A percentile compares a stretch with the other conserved stretches of the same genome.
phyloP scores from a whole-genome alignment of 2,329 filamentous ascomycete genomes.

The Aspergillus aculeatus region DNA sequence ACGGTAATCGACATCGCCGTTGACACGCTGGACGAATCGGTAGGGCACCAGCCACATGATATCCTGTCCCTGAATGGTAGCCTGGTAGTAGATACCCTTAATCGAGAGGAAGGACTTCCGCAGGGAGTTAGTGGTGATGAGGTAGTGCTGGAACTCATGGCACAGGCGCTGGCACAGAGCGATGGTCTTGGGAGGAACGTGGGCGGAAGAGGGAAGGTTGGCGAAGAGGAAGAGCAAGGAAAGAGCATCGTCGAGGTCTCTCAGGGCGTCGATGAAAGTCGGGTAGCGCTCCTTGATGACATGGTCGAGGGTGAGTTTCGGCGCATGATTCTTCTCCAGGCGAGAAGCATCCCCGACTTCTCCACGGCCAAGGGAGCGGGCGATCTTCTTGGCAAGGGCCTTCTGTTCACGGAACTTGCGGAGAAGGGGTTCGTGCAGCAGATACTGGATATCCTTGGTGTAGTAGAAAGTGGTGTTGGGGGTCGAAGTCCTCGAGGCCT shows the following conservation, averaged over 20 bases:
- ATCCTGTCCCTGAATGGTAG: conserved; percentile 93
- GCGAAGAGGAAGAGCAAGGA: conserved; percentile 98
- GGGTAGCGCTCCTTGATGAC: conserved; percentile 98
- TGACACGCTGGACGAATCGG: conserved; percentile 92
- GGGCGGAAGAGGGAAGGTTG: conserved; percentile 84
- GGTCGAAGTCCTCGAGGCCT: conserved; percentile 87
- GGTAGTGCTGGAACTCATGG: conserved; percentile 96
- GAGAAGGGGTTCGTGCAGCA: conserved; percentile 92
- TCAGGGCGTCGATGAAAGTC: conserved; percentile 88
- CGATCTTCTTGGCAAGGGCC: conserved; percentile 95
- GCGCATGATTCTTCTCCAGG: conserved; percentile 86
- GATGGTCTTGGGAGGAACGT: conserved; percentile 93
- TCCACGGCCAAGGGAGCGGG: conserved; percentile 83
- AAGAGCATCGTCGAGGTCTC: conserved; percentile 93
- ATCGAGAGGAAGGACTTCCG: conserved; percentile 97
- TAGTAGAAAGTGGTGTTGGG: conserved; percentile 89
- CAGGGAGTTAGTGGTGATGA: conserved; percentile 86
- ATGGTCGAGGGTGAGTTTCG: conserved; percentile 88
- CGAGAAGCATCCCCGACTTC: conserved; percentile 86
- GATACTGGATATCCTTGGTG: conserved; percentile 96
- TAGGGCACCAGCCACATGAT: conserved; percentile 97
- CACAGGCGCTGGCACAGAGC: conserved; percentile 89
- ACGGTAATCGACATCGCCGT: conserved; percentile 92
- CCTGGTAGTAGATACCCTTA: conserved; percentile 99
- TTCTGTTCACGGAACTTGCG: conserved; percentile 97